Evolutionary conservation across 2,329 filamentous ascomycete genomes (phyloP).

Genomic region (Thielaviopsis populi): DNA sequence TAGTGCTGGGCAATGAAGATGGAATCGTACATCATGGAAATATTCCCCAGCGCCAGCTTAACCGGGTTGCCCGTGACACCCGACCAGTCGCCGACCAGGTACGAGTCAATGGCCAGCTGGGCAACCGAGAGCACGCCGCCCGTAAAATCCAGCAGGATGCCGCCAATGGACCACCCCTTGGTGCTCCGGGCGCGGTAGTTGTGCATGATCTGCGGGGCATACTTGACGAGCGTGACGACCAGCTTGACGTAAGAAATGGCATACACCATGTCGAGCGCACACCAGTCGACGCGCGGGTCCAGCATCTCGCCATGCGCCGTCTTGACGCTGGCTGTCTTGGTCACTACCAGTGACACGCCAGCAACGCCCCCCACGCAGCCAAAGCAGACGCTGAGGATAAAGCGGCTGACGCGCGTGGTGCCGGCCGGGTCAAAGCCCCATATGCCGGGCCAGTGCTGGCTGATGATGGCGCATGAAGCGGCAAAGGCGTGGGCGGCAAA

Average conservation of each 20-base stretch:
- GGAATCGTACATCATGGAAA: constrained; percentile 72
- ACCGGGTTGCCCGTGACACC: constrained; percentile 83
- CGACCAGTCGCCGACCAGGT: constrained; percentile 72
- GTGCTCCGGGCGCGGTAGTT: constrained; percentile 82
- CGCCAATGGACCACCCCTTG: constrained; percentile 69
- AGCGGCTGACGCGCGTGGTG: constrained; percentile 40
- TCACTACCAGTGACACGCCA: constrained; percentile 33
- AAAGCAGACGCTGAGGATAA: constrained; percentile 53
- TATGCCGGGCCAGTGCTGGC: constrained; percentile 58
- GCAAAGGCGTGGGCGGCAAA: constrained; percentile 73
- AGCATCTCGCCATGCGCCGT: constrained; percentile 18
- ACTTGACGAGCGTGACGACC: constrained; percentile 78
- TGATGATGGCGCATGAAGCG: constrained; percentile 56
- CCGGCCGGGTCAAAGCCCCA: constrained; percentile 60
- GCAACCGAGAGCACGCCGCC: constrained; percentile 69
- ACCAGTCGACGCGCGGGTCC: constrained; percentile 35
- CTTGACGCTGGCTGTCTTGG: constrained; percentile 22
- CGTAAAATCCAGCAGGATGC: constrained; percentile 69
- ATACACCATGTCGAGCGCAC: constrained; percentile 48
- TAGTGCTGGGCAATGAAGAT: constrained; percentile 87
- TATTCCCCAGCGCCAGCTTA: constrained; percentile 74
- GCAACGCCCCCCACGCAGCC: constrained; percentile 51
- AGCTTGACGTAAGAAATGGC: constrained; percentile 80
- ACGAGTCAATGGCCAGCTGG: constrained; percentile 75
- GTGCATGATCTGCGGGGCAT: constrained; percentile 68